A percentile compares a stretch with the other conserved stretches of the same genome.
Conservation (phyloP, 441 rosid species). For the Pelargonium citronellum region DNA sequence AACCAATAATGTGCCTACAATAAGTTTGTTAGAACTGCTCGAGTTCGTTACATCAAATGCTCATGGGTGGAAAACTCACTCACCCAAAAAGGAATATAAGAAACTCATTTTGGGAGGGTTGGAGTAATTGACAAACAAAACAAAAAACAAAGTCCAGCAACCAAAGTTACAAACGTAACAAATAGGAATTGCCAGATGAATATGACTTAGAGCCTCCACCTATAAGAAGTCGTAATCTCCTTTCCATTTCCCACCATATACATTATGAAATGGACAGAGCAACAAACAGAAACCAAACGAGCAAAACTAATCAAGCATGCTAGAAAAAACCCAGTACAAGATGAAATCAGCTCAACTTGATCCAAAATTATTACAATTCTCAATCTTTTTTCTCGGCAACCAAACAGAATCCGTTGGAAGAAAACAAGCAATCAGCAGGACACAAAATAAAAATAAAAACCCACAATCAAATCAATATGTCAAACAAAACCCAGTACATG, state of each 20-base stretch:
- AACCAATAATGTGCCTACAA: no score
- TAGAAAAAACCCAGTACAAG: background rate
- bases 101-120: no score
- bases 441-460: no score
- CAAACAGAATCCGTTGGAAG: background rate
- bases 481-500: background rate
- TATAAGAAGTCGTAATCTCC: background rate
- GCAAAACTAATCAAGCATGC: background rate
- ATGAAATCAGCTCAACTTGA: background rate
- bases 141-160: no score
- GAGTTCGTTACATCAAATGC: no score
- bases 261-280: background rate
- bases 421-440: background rate
- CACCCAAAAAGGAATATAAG: no score
- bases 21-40: no score
- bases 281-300: background rate
- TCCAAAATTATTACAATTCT: background rate
- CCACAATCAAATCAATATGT: background rate
- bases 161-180: no score
- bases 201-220: no score
- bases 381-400: background rate
- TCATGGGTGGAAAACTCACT: no score
- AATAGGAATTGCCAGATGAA: no score
- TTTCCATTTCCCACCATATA: background rate
- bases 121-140: no score